phyloP scores from a whole-genome alignment of 192 early-diverging fungal genomes.

The Umbelopsis isabellina region DNA sequence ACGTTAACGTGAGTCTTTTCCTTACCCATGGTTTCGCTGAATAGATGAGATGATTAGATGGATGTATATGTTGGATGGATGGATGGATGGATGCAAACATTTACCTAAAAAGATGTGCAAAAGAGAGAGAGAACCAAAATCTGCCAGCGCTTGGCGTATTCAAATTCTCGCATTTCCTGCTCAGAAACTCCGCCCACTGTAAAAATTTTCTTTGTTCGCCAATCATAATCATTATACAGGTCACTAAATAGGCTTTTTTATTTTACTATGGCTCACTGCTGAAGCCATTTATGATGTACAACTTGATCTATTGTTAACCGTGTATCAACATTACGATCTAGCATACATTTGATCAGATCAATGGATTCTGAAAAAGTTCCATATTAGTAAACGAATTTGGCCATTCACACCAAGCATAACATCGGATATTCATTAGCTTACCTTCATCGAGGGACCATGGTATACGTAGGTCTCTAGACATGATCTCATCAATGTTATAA shows the following conservation, averaged over 20 bases:
- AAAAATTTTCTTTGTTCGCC: not conserved
- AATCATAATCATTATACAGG: not conserved
- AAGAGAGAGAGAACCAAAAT: not conserved
- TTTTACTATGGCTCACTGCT: not conserved
- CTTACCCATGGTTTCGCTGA: conserved; percentile 47
- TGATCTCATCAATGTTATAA: conserved; percentile 58
- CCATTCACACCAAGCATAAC: not conserved
- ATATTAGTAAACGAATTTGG: not conserved
- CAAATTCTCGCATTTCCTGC: not conserved
- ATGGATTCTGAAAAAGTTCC: conserved; percentile 39
- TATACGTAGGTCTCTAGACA: conserved; percentile 52
- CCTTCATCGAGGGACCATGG: conserved; percentile 25
- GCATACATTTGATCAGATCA: conserved; percentile 70
- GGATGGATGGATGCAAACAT: conserved; percentile 23
- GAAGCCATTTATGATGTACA: conserved; percentile 74
- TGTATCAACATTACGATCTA: conserved; percentile 66
- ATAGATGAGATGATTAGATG: conserved; percentile 14
- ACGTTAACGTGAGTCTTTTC: conserved; percentile 91
- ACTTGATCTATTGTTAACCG: conserved; percentile 80
- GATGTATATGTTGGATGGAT: conserved; percentile 1
- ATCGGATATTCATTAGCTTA: not conserved
- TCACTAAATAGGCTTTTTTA: not conserved
- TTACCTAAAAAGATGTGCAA: conserved; percentile 22
- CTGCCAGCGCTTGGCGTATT: not conserved
- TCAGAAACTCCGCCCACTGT: not conserved